A percentile compares a stretch with the other conserved stretches of the same genome.
Conservation (phyloP, 2,329 filamentous ascomycete species). For the Plenodomus lindquistii region DNA sequence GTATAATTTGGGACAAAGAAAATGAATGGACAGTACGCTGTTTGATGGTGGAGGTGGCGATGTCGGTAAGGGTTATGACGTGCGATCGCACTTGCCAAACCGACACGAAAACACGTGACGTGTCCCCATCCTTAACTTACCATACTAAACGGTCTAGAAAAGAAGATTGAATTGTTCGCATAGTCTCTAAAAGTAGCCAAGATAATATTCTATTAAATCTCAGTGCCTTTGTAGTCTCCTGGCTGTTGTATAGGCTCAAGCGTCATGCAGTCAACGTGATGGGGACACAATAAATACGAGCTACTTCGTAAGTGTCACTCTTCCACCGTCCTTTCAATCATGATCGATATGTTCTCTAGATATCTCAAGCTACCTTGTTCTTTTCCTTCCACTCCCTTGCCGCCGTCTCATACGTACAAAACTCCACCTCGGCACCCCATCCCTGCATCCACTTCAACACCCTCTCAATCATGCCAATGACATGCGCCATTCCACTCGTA, state of each 20-base stretch:
- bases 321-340: too few relatives aligned
- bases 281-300: too few relatives aligned
- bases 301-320: too few relatives aligned
- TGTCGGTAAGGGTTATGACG: neutral
- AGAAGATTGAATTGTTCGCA: too few relatives aligned
- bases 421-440: slow-evolving; percentile 52
- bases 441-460: slow-evolving; percentile 56
- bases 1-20: neutral
- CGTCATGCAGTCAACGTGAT: too few relatives aligned
- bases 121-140: too few relatives aligned
- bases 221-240: too few relatives aligned
- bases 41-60: neutral
- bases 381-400: slow-evolving; percentile 47
- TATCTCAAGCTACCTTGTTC: slow-evolving; percentile 9
- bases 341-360: too few relatives aligned
- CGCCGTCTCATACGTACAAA: slow-evolving; percentile 49
- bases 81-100: neutral
- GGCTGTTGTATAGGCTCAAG: too few relatives aligned
- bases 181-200: too few relatives aligned
- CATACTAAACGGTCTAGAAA: too few relatives aligned
- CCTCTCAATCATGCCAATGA: slow-evolving; percentile 61
- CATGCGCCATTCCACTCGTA: slow-evolving; percentile 64
- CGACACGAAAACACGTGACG: neutral
- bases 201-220: too few relatives aligned
- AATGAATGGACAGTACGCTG: neutral